Conservation (phyloP, 2,329 filamentous ascomycete genomes). For the Nothomitra cinnamomea region DNA sequence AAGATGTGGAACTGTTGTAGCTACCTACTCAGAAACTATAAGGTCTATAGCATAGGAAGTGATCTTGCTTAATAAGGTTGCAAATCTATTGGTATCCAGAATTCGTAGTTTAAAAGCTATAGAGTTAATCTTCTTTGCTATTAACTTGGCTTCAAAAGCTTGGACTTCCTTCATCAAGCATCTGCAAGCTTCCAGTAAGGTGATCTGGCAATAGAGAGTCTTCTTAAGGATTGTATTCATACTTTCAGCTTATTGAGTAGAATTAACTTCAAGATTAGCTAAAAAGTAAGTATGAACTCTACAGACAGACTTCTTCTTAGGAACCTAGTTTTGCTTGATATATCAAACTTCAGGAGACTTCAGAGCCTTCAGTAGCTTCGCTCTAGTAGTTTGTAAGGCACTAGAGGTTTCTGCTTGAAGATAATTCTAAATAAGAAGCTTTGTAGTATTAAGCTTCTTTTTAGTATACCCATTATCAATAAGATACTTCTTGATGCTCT, state of each 20-base stretch:
- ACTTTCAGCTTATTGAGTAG: neutral
- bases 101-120: neutral
- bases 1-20: neutral
- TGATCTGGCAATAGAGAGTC: neutral
- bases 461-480: neutral
- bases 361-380: neutral
- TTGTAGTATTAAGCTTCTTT: neutral
- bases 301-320: neutral
- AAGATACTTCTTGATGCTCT: neutral
- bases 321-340: neutral
- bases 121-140: neutral
- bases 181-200: neutral
- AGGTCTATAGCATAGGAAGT: neutral
- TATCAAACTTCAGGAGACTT: neutral
- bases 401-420: neutral
- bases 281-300: neutral
- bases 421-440: neutral
- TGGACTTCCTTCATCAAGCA: neutral
- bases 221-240: neutral
- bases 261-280: neutral
- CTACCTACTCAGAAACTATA: neutral
- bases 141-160: neutral
- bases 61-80: neutral
- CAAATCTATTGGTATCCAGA: neutral
- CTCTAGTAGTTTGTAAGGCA: neutral